Base-by-base conservation (phyloP, 2,329 filamentous ascomycete genomes). In the Penicillium sp. region DNA sequence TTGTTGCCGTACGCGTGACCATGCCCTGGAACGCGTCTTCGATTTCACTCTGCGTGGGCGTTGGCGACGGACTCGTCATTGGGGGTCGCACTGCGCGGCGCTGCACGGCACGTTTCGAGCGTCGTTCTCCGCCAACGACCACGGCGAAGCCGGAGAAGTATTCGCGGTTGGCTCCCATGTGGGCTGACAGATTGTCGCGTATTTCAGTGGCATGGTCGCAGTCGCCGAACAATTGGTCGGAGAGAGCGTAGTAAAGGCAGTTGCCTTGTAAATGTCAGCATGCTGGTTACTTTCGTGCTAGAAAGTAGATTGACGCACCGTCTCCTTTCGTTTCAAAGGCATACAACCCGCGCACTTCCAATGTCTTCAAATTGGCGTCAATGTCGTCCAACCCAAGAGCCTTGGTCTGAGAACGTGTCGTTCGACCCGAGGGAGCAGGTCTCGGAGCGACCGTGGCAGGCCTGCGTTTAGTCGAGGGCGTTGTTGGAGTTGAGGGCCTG, bases 211-310 rank as follows among this genome's bases (percentile, higher is more conserved):
- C 82, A 60, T 80, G 75, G 58, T 78, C 74, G 65, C 85, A 81
- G 65, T 81, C 72, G 61, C 84, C 85, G 66, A 83, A 86, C 52
- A 88, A 70, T 74, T 89, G 84, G 67, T 88, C 84, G 61, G 83
- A 85, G 40, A 88, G 76, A 60, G 84, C 84, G 70, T 85, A 83
- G 74, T 88, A 88, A 38, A 88, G 79, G 70, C 86, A 88, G 74
- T 88, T 88, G 63, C 85, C 86, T 88, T 62, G 20, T 8, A 24
- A 45, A 33, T 35, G 9, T 47, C 16, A 55, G 33, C 14, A 5
- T 43, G 9, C 23, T 12, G 14, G 16, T 21, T 20, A 20, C 14
- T 23, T 30, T 5, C 16, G 43, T 58, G 58, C 57, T 43, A 43
- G 16, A 48, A 52, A 20, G 18, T 16, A 60, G 59, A 20, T 40